These are phyloP conservation scores for Leccinum solheimii DNA, from an alignment of 1,284 basidiomycete genomes.

Conservation along the genomic window DNA sequence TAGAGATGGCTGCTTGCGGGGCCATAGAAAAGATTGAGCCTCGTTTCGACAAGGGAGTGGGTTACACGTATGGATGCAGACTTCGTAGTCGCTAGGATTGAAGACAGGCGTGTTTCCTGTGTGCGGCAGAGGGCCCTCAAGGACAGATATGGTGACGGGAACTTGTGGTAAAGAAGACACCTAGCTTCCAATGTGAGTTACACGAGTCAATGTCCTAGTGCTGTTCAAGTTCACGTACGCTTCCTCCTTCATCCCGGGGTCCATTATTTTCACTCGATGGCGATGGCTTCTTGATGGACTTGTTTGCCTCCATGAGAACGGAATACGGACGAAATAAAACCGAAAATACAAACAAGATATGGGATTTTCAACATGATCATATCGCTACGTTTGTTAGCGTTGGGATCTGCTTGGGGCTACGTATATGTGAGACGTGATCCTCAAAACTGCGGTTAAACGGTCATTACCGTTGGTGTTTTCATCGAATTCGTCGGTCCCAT, in stretches of 20 bases:
- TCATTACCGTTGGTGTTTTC: conserved; percentile 16
- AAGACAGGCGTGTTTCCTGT: background rate
- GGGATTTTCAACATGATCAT: conserved; percentile 29
- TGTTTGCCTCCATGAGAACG: conserved; percentile 10
- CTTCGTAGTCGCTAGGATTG: conserved; percentile 23
- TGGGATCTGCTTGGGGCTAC: conserved; percentile 13
- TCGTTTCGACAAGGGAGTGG: conserved; percentile 29
- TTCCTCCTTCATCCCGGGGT: conserved; percentile 7
- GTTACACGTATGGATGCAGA: conserved; percentile 33
- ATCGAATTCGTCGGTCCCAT: background rate
- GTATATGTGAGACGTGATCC: conserved; percentile 10
- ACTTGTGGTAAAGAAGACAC: conserved; percentile 5
- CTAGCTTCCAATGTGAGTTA: background rate
- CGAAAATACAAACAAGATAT: conserved; percentile 19
- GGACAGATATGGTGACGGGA: background rate
- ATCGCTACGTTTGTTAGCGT: conserved; percentile 23
- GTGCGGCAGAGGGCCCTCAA: conserved; percentile 8
- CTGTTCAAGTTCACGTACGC: conserved; percentile 14
- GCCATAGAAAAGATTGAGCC: conserved; percentile 31
- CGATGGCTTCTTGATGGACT: conserved; percentile 13
- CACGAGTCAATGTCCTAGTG: background rate
- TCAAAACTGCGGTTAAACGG: background rate
- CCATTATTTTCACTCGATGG: conserved; percentile 3
- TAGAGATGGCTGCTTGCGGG: conserved; percentile 22
- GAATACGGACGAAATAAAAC: background rate